Conservation (phyloP, 2,329 filamentous ascomycete species). For the Fusarium citri region DNA sequence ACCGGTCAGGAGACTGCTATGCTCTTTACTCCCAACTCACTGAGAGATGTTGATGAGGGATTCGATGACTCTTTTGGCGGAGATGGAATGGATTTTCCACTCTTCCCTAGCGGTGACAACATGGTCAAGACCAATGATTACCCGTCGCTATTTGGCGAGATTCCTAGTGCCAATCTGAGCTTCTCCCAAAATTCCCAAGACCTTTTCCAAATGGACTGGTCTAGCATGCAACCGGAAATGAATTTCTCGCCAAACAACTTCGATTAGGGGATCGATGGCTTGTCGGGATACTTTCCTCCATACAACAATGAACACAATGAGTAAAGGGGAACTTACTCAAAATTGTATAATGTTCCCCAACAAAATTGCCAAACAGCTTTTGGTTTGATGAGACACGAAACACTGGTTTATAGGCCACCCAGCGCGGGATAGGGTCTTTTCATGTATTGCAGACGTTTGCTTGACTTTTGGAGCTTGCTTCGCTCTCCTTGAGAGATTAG, state of each 20-base stretch:
- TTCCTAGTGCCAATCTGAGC: constrained; percentile 63
- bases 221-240: constrained; percentile 51
- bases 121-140: constrained; percentile 49
- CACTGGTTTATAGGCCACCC: constrained; percentile 28
- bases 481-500: constrained; percentile 11
- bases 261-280: constrained; percentile 42
- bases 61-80: constrained; percentile 67
- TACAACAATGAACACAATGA: constrained; percentile 7
- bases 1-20: constrained; percentile 75
- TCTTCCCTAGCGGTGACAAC: constrained; percentile 62
- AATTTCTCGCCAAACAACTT: constrained; percentile 49
- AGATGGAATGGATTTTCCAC: constrained; percentile 70
- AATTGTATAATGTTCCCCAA: constrained; percentile 38
- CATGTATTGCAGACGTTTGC: constrained; percentile 42
- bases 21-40: constrained; percentile 74
- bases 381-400: constrained; percentile 44
- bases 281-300: background rate
- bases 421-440: constrained; percentile 29
- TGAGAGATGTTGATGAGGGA: constrained; percentile 72
- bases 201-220: constrained; percentile 61
- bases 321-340: constrained; percentile 30
- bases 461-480: constrained; percentile 32
- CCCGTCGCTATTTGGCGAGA: constrained; percentile 62
- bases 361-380: constrained; percentile 36
- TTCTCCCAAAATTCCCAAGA: constrained; percentile 66